phyloP scores from a whole-genome alignment of 2,329 filamentous ascomycete species.

The Penicillium janthinellum region DNA sequence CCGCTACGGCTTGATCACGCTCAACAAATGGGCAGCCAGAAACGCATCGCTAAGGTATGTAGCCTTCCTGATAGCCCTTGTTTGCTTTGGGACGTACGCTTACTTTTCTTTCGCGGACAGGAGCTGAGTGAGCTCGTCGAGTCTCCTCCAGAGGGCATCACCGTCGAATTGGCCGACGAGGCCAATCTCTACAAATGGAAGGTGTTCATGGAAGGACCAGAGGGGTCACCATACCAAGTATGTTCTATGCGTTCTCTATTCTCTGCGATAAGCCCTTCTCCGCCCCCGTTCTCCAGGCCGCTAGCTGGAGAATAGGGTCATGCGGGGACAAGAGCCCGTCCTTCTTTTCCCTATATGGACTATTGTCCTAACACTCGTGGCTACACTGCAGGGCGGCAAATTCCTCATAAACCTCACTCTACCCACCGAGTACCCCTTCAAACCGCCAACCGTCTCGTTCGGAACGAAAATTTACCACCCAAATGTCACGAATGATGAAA shows the following conservation, averaged over 20 bases:
- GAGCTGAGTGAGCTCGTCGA: conserved; percentile 62
- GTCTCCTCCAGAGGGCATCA: conserved; percentile 59
- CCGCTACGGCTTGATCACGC: conserved; percentile 10
- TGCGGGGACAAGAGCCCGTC: neutral
- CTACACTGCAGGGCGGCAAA: conserved; percentile 59
- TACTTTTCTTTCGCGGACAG: conserved; percentile 39
- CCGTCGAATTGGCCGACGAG: conserved; percentile 61
- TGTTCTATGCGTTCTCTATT: conserved; percentile 24
- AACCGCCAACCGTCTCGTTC: conserved; percentile 78
- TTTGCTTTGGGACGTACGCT: neutral
- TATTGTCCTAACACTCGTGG: conserved; percentile 7
- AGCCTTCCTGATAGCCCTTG: neutral
- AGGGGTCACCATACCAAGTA: conserved; percentile 66
- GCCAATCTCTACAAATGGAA: conserved; percentile 69
- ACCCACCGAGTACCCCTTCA: conserved; percentile 85
- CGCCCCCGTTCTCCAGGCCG: neutral
- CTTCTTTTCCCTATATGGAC: neutral
- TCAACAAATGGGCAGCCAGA: conserved; percentile 45
- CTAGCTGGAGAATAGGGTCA: neutral
- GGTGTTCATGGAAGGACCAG: conserved; percentile 66
- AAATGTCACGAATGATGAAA: conserved; percentile 85
- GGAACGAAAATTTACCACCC: conserved; percentile 92
- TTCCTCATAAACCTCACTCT: conserved; percentile 75
- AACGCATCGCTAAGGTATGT: conserved; percentile 51
- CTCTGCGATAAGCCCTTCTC: no score